Evolutionary conservation across 768 basidiomycete genomes (phyloP).

Genomic region (Cystofilobasidium ferigula): DNA sequence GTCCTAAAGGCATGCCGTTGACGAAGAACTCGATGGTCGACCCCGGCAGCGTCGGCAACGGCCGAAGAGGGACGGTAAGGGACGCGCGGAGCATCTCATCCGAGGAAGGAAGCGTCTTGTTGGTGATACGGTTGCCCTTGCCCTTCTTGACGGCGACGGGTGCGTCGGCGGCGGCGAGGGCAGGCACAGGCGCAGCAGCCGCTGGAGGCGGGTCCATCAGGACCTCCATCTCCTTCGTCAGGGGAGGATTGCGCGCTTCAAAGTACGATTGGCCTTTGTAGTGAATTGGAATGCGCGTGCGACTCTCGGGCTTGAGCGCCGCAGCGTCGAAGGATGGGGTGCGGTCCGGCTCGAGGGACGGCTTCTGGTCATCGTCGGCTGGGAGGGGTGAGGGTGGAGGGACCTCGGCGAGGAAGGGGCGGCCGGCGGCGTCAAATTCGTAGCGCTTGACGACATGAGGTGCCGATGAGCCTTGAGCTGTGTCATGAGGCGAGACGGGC

Average conservation of each 20-base stretch:
- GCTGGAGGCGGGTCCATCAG: slow-evolving; percentile 59
- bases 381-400: neutral
- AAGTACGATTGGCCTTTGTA: slow-evolving; percentile 97
- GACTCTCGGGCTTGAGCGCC: slow-evolving; percentile 41
- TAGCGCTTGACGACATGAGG: slow-evolving; percentile 44
- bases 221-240: slow-evolving; percentile 80
- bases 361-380: slow-evolving; percentile 31
- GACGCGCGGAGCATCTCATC: slow-evolving; percentile 15
- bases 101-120: slow-evolving; percentile 24
- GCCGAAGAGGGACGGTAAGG: slow-evolving; percentile 43
- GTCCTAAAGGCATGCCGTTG: slow-evolving; percentile 72
- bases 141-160: slow-evolving; percentile 42
- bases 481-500: too few species aligned
- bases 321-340: neutral
- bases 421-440: slow-evolving; percentile 14
- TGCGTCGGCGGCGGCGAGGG: neutral
- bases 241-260: slow-evolving; percentile 78
- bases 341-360: neutral
- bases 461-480: slow-evolving; percentile 45
- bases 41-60: slow-evolving; percentile 56
- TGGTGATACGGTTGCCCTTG: slow-evolving; percentile 19
- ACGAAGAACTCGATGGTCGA: slow-evolving; percentile 82
- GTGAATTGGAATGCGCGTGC: slow-evolving; percentile 85
- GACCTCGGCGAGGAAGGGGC: neutral
- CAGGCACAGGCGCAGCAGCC: slow-evolving; percentile 47